Evolutionary conservation across 2,329 filamentous ascomycete species (phyloP).

Genomic region (Calonectria multiphialidica): DNA sequence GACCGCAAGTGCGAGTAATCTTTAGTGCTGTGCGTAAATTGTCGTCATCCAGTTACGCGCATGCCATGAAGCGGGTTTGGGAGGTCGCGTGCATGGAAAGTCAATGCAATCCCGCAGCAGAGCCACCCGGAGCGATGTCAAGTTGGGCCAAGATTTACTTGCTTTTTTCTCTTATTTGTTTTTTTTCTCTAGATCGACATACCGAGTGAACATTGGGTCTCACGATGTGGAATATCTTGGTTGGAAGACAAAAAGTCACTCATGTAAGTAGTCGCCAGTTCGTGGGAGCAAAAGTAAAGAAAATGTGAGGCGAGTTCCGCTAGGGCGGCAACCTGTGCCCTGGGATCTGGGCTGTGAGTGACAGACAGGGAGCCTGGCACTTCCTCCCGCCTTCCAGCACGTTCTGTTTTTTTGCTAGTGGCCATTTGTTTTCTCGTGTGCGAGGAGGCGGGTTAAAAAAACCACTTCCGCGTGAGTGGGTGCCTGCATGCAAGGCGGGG

Average conservation of each 20-base stretch:
- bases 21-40: slow-evolving; percentile 26
- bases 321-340: slow-evolving; percentile 24
- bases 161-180: neutral
- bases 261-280: neutral
- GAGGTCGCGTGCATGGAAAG: slow-evolving; percentile 32
- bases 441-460: slow-evolving; percentile 18
- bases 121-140: neutral
- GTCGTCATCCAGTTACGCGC: slow-evolving; percentile 36
- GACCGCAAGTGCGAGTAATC: slow-evolving; percentile 27
- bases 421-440: slow-evolving; percentile 31
- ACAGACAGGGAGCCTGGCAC: slow-evolving; percentile 16
- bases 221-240: neutral
- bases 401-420: slow-evolving; percentile 31
- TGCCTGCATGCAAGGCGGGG: neutral
- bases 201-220: neutral
- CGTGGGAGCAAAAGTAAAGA: slow-evolving; percentile 28
- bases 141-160: neutral
- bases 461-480: slow-evolving; percentile 4
- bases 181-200: slow-evolving; percentile 8
- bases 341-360: slow-evolving; percentile 12
- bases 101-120: slow-evolving; percentile 16
- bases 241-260: slow-evolving; percentile 10
- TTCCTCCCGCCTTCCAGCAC: slow-evolving; percentile 30
- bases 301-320: slow-evolving; percentile 28
- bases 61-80: slow-evolving; percentile 30